Evolutionary conservation across 2,329 filamentous ascomycete species (phyloP).

Genomic region (Penicillium freii): DNA sequence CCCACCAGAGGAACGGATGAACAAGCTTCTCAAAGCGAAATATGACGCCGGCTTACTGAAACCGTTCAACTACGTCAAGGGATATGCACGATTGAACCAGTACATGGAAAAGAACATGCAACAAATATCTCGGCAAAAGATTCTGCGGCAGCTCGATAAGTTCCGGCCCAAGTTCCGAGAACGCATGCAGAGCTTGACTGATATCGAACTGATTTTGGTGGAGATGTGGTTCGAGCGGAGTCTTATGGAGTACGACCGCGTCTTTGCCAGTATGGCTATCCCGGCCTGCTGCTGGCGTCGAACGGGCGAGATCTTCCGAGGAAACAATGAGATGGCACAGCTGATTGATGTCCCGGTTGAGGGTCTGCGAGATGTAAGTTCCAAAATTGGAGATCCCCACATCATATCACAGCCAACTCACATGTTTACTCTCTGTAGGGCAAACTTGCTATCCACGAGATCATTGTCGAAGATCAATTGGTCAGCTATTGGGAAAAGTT

Average conservation of each 20-base stretch:
- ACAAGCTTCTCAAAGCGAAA: constrained; percentile 88
- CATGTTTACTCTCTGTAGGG: constrained; percentile 56
- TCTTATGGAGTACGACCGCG: constrained; percentile 95
- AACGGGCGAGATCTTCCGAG: constrained; percentile 94
- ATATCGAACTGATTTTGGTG: constrained; percentile 89
- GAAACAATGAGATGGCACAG: constrained; percentile 98
- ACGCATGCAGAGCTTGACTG: constrained; percentile 85
- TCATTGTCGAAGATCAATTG: constrained; percentile 89
- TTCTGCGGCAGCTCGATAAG: constrained; percentile 83
- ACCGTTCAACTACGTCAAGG: constrained; percentile 98
- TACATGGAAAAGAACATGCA: constrained; percentile 92
- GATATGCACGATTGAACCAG: constrained; percentile 81
- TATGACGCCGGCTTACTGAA: constrained; percentile 92
- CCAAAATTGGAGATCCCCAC: background rate
- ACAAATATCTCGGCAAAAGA: constrained; percentile 80
- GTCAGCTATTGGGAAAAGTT: constrained; percentile 99
- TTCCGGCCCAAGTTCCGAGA: constrained; percentile 96
- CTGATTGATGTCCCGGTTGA: constrained; percentile 91
- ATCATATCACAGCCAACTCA: background rate
- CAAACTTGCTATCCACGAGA: constrained; percentile 91
- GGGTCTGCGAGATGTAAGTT: constrained; percentile 78
- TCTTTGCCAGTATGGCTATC: constrained; percentile 98
- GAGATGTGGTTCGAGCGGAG: constrained; percentile 99
- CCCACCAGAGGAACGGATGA: constrained; percentile 90
- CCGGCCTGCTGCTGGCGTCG: constrained; percentile 96